These are phyloP conservation scores for Pseudophaeomoniella oleicola DNA, from an alignment of 2,329 filamentous ascomycete species.

Conservation along the genomic window DNA sequence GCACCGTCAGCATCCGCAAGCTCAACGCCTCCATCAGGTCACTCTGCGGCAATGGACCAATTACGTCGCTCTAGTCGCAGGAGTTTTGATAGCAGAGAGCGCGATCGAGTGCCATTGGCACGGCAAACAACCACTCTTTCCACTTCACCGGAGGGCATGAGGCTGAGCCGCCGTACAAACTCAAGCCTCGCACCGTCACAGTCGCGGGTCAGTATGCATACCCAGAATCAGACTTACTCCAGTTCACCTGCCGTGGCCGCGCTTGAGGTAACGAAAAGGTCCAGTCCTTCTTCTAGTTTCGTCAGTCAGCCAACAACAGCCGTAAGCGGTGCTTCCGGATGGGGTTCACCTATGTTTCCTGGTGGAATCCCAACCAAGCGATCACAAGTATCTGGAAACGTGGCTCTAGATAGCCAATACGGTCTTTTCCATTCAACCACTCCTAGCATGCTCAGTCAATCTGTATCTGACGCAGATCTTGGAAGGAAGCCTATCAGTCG, in stretches of 20 bases:
- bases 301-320: neutral
- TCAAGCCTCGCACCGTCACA: constrained; percentile 6
- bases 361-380: neutral
- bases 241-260: constrained; percentile 9
- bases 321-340: neutral
- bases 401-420: neutral
- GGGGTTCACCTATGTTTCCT: neutral
- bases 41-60: neutral
- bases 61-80: neutral
- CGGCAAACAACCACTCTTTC: constrained; percentile 9
- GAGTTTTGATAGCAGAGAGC: constrained; percentile 1
- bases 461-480: neutral
- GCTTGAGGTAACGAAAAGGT: neutral
- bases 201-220: constrained; percentile 10
- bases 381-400: neutral
- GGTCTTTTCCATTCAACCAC: neutral
- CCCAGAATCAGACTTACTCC: constrained; percentile 11
- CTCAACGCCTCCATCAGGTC: neutral
- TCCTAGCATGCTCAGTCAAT: neutral
- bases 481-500: neutral
- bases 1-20: neutral
- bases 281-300: neutral
- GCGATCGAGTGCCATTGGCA: constrained; percentile 6
- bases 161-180: constrained; percentile 6
- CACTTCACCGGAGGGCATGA: constrained; percentile 12